Base-by-base conservation (phyloP, 192 early-diverging fungal species). In the Coemansia sp. region DNA sequence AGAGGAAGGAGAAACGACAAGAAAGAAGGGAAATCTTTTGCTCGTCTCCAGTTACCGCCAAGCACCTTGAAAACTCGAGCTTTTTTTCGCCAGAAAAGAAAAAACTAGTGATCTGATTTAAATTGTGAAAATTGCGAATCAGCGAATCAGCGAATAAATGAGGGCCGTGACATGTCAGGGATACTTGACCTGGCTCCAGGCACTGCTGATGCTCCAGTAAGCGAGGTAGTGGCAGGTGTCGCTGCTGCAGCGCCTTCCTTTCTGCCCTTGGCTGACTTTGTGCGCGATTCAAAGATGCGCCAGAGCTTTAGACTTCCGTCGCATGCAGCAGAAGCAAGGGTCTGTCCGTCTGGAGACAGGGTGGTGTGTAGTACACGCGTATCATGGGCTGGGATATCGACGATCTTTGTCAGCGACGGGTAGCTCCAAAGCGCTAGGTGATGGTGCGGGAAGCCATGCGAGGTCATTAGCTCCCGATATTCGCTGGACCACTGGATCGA, bases 301-400 rank as follows among this genome's bases (percentile, higher is more conserved):
- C 97, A 99, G 74, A 99, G 97, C 65, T 96, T 91, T 50, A 99
- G 74, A 31, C 92, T 96, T 59, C 96, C 92, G 72, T 99, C 97
- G 50, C 91, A 90, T 17, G 96, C 89, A 1, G 92, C 90, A 4
- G 93, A 98, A 6, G 96, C 94, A 14, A 99, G 84, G 4, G 87
- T 86, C 64, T 97, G 90, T 6, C 93, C 93, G 68, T 97, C 94
- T 6, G 95, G 95, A 31, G 91, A 93, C 50, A 93, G 72, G 4
- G 97, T 87, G 17, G 94, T 85, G 62, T 98, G 96, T 13, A 99
- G 74, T 3, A 99, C 90, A 15, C 97, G 87, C 6, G 84, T 85
- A 8, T 91, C 89, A 64, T 98, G 96, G 0, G 90, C 95, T 6
- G 89, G 88, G 31, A 98, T 88, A 17, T 91, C 87, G 10, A 86